Evolutionary conservation across 371 early-diverging fungal genomes (phyloP), one percentile per base, ranked within the genome.

Genomic region (Chytridium lagenaria): DNA sequence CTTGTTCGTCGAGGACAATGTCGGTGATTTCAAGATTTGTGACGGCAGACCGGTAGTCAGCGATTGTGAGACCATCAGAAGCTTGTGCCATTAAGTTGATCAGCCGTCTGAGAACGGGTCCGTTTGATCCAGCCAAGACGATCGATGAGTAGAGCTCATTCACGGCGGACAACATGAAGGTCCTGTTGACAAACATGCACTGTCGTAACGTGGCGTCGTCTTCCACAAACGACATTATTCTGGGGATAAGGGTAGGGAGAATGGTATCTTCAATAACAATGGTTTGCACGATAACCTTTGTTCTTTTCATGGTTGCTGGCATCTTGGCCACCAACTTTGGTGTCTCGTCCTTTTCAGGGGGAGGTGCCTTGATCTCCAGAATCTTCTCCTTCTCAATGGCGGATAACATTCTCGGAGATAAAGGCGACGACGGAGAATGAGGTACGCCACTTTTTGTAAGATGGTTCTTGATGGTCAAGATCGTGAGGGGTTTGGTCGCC

Each of bases 1-100:
- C 76, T 33, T 37, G 68, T 59, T 76, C 76, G 30, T 76, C 76
- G 3, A 76, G 55, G 1, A 76, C 72, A 12, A 76, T 33, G 44
- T 76, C 76, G 2, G 55, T 23, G 15, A 67, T 67, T 19, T 76
- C 68, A 3, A 76, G 52, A 22, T 26, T 51, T 19, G 68, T 33
- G 15, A 76, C 76, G 38, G 30, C 26, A 12, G 50, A 10, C 34
- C 76, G 28, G 66, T 76, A 76, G 44, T 76, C 76, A 34, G 68
- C 33, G 26, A 76, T 37, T 0, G 76, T 76, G 7, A 40, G 28
- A 22, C 63, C 64, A 3, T 76, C 76, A 2, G 71, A 57, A 0
- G 72, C 22, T 7, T 15, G 15, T 1, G 68, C 33, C 64, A 76
- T 68, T 38, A 76, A 39, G 37, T 71, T 71, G 34, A 76, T 26